Evolutionary conservation across 495 filamentous ascomycete genomes (phyloP).

Genomic region (Xylaria venustula): DNA sequence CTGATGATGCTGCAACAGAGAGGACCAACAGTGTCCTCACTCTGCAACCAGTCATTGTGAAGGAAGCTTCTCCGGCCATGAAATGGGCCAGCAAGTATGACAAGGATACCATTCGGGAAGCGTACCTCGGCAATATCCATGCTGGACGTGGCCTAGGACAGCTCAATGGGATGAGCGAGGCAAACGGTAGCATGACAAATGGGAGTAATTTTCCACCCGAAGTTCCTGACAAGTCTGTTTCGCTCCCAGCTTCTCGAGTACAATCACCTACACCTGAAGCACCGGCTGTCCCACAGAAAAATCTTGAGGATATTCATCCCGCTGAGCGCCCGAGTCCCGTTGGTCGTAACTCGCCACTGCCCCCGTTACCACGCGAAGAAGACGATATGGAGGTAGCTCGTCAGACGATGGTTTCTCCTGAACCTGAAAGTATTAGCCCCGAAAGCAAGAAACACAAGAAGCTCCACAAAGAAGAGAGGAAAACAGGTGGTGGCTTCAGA

Average conservation of each 20-base stretch:
- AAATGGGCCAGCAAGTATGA: conserved; percentile 94
- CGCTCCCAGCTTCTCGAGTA: conserved; percentile 12
- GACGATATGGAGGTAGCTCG: conserved; percentile 36
- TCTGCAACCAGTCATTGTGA: conserved; percentile 80
- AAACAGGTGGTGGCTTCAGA: conserved; percentile 47
- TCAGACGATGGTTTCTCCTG: conserved; percentile 45
- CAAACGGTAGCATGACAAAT: conserved; percentile 24
- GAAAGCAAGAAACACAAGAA: conserved; percentile 52
- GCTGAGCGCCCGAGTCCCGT: conserved; percentile 30
- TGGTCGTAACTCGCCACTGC: conserved; percentile 37
- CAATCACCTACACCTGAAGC: conserved; percentile 8
- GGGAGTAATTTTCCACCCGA: conserved; percentile 31
- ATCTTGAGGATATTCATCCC: conserved; percentile 34
- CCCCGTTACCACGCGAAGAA: conserved; percentile 38
- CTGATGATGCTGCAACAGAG: conserved; percentile 52
- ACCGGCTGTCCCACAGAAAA: conserved; percentile 30
- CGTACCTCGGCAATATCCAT: conserved; percentile 71
- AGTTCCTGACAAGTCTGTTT: conserved; percentile 33
- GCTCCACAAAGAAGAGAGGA: conserved; percentile 56
- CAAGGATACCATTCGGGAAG: conserved; percentile 74
- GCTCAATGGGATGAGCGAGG: conserved; percentile 21
- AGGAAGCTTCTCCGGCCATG: conserved; percentile 87
- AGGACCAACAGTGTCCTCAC: conserved; percentile 94
- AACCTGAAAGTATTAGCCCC: conserved; percentile 39
- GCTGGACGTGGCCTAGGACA: conserved; percentile 60